These are phyloP conservation scores for Chamaecyparis obtusa DNA, from an alignment of 75 land plant genomes.

Conservation along the genomic window DNA sequence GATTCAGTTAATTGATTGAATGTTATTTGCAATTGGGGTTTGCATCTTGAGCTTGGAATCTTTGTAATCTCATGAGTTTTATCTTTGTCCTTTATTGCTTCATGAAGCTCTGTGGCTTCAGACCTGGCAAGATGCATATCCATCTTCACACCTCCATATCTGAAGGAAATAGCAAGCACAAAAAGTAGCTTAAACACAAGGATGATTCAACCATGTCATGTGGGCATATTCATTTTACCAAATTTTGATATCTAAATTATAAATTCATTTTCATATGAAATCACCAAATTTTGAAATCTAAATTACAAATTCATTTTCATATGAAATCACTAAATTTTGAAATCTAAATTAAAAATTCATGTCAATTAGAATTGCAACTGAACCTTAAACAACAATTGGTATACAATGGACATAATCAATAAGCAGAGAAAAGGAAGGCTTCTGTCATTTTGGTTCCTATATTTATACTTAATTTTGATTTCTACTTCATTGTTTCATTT, in stretches of 20 bases:
- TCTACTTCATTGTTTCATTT: no score
- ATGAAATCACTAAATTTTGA: neutral
- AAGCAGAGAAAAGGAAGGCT: neutral
- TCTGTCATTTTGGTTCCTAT: neutral
- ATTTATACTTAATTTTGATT: no score
- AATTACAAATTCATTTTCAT: neutral
- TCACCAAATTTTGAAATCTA: neutral
- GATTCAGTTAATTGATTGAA: constrained; percentile 17
- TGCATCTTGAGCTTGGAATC: constrained; percentile 34
- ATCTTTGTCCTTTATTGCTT: constrained; percentile 32
- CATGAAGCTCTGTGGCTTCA: constrained; percentile 64
- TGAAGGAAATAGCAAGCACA: constrained; percentile 52
- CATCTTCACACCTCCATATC: constrained; percentile 58
- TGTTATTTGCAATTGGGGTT: constrained; percentile 29
- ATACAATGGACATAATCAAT: neutral
- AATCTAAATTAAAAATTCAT: neutral
- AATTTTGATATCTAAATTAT: neutral
- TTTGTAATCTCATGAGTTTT: constrained; percentile 23
- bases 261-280: no score
- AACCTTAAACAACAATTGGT: neutral
- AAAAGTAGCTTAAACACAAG: constrained; percentile 53
- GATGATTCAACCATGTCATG: neutral
- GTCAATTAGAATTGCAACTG: neutral
- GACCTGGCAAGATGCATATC: constrained; percentile 55
- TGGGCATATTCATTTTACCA: neutral